Evolutionary conservation across 345 rosid species (phyloP), one percentile per base, ranked within the genome.

Genomic region (Bruguiera parviflora): DNA sequence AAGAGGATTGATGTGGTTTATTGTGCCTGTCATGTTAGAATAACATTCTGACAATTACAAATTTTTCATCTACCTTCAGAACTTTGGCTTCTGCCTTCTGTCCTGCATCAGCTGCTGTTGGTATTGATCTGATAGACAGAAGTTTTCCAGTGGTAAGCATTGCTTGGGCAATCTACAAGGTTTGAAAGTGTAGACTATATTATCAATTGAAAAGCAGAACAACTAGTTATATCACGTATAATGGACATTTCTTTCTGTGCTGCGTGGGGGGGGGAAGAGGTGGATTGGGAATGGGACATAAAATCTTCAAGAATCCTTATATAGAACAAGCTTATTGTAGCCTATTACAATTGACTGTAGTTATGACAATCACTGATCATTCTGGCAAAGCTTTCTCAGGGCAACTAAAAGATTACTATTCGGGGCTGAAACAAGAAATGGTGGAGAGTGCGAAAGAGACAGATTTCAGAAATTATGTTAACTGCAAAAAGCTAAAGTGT

Each of bases 91-190:
- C 86, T 6, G 68, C 55, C 68, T 81, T 79, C 3, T 82, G 77
- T 75, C 82, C 79, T 63, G 75, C 79, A 58, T 77, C 80, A 32
- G 63, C 72, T 51, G 78, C 64, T 67, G 71, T 74, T 25, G 84
- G 58, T 51, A 71, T 37, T 66, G 86, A 46, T 71, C 71, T 85
- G 65, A 83, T 87, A 72, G 87, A 80, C 29, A 94, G 70, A 71
- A 74, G 74, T 73, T 82, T 77, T 70, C 98, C 98, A 20, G 92
- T 73, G 49, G 79, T 60, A 69, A 80, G 80, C 97, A 94, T 84
- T n/a, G 81, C 83, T 79, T 89, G 83, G 33, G 97, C 91, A 80
- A 94, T 87, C 98, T 94, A 78, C 62, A 68, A 69, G 39, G 68
- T 47, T 61, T 69, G 46, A 63, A 24, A 5, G 15, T 21, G 3